Evolutionary conservation across 2,329 filamentous ascomycete genomes (phyloP).

Genomic region (Pleoardoris graminearum): DNA sequence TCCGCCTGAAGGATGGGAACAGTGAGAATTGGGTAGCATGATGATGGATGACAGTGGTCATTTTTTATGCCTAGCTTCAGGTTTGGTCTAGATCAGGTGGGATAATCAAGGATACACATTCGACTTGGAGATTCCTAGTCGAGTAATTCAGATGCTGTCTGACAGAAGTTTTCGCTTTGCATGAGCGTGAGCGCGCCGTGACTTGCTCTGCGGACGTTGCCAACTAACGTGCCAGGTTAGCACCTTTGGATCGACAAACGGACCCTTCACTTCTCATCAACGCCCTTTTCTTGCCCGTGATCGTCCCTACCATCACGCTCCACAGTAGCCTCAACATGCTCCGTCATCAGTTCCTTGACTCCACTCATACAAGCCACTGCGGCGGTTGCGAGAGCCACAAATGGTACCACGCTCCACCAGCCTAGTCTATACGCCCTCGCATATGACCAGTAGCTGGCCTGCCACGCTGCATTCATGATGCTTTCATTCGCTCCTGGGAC

Average conservation of each 20-base stretch:
- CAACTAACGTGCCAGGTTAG: background rate
- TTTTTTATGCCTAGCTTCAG: too few relatives aligned
- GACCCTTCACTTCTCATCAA: background rate
- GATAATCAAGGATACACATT: background rate
- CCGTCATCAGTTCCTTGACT: slow-evolving; percentile 35
- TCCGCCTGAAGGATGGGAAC: too few relatives aligned
- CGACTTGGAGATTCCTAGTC: too few relatives aligned
- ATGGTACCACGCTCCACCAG: slow-evolving; percentile 39
- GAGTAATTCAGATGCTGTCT: too few relatives aligned
- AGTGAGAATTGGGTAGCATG: too few relatives aligned
- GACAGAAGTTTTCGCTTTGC: too few relatives aligned
- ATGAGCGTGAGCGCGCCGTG: too few relatives aligned
- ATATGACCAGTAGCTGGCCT: slow-evolving; percentile 36
- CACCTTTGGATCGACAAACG: too few relatives aligned
- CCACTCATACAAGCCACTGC: slow-evolving; percentile 33
- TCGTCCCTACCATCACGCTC: slow-evolving; percentile 19
- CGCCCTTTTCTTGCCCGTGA: slow-evolving; percentile 18
- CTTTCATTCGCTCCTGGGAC: slow-evolving; percentile 21
- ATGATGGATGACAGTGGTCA: too few relatives aligned
- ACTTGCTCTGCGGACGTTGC: too few relatives aligned
- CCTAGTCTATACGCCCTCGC: slow-evolving; percentile 34
- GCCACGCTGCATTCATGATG: slow-evolving; percentile 26
- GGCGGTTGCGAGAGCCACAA: slow-evolving; percentile 32
- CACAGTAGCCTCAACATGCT: slow-evolving; percentile 39
- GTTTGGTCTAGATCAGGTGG: too few relatives aligned